These are phyloP conservation scores for Leccinellum albellum DNA, from an alignment of 768 basidiomycete genomes.

Conservation along the genomic window DNA sequence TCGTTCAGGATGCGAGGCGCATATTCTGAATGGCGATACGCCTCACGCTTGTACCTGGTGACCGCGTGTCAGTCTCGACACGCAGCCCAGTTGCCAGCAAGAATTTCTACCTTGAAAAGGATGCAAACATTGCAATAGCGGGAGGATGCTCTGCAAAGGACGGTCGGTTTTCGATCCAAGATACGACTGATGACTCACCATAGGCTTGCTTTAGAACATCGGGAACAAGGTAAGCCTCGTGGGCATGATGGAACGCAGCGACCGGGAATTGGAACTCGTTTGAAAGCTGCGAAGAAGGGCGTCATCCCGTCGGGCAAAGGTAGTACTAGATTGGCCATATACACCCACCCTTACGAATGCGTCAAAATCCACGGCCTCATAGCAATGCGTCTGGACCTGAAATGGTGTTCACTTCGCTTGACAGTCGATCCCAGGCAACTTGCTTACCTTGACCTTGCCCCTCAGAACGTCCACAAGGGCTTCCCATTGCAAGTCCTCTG, in stretches of 20 bases:
- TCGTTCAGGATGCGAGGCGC: conserved; percentile 53
- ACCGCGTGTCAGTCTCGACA: not conserved
- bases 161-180: not conserved
- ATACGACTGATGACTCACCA: conserved; percentile 31
- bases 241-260: conserved; percentile 75
- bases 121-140: conserved; percentile 70
- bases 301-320: not conserved
- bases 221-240: conserved; percentile 79
- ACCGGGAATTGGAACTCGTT: conserved; percentile 81
- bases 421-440: not conserved
- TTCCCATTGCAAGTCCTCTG: conserved; percentile 68
- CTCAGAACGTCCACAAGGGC: conserved; percentile 66
- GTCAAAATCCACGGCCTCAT: conserved; percentile 70
- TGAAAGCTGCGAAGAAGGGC: conserved; percentile 43
- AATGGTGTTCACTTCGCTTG: not conserved
- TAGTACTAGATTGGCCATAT: not conserved
- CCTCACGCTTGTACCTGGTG: conserved; percentile 53
- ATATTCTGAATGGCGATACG: conserved; percentile 54
- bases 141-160: conserved; percentile 45
- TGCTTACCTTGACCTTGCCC: conserved; percentile 65
- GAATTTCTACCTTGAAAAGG: conserved; percentile 38
- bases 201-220: conserved; percentile 68
- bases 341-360: conserved; percentile 56
- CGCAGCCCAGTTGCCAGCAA: not conserved
- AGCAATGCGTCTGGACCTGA: conserved; percentile 48